Evolutionary conservation across 2,329 filamentous ascomycete genomes (phyloP), one percentile per base, ranked within the genome.

Genomic region (Didymosphaeria variabile): DNA sequence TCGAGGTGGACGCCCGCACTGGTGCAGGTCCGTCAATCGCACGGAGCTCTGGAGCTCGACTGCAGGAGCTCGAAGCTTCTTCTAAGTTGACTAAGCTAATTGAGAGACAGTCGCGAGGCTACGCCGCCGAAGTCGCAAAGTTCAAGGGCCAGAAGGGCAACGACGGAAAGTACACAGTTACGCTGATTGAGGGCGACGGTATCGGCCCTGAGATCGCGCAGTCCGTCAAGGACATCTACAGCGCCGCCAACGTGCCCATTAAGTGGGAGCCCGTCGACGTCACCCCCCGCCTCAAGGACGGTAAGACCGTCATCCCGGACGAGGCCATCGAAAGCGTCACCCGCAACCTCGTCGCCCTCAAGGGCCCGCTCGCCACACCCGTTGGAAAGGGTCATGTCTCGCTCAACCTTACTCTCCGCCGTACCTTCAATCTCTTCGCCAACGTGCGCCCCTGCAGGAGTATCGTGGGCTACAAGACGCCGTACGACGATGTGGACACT

Each of bases 361-460:
- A 99, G 88, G 95, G 96, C 68, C 96, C 96, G 74, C 90, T 99
- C 70, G 96, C 96, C 88, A 99, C 95, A 3, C 95, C 95, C 67
- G 89, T 99, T 76, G 95, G 96, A 82, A 99, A 98, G 87, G 95
- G 95, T 77, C 95, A 99, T 84, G 94, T 99, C 80, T 98, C 95
- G 61, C 92, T 99, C 72, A 99, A 99, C 88, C 86, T 99, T 69
- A 99, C 95, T 63, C 93, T 99, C 76, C 94, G 95, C 79, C 91
- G 95, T 79, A 99, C 96, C 67, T 99, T 99, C 86, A 99, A 99
- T 87, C 93, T 99, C 76, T 99, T 99, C 83, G 96, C 95, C 85
- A 99, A 99, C 86, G 87, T 99, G 75, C 94, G 96, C 77, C 95
- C 96, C 66, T 99, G 96, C 89, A 92, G 93, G 79, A 97, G 93